Base-by-base conservation (phyloP, 257 asterid species). In the Solanum habrochaites region DNA sequence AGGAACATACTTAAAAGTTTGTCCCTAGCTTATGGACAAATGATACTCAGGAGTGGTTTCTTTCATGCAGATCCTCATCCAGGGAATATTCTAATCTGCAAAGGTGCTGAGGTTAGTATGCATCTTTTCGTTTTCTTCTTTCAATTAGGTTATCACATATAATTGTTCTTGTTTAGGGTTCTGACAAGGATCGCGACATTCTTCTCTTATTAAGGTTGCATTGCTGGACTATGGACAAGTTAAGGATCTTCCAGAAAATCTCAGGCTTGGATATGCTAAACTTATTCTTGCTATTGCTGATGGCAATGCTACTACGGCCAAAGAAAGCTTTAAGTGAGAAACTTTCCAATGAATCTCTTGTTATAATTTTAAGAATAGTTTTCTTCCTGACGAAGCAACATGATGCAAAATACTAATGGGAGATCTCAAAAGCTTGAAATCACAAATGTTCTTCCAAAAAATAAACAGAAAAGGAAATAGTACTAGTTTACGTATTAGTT, bases 1-100 rank as follows among this genome's bases (percentile, higher is more conserved):
- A 97, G 99, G 96, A 97, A 93, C 90, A 97, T 97, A 89, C 98
- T 96, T 77, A 93, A 92, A 93, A 94, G 93, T 88, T 88, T 97
- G 95, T 90, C 98, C 11, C 95, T 94, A 89, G 96, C 99, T 87
- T 97, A 97, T 87, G 99, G 99, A 70, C 98, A 96, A 90, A 97
- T 97, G 99, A 96, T 97, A 88, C 91, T 96, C 87, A 93, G 83
- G 94, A 97, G 98, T 90, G 99, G 99, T 83, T 97, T 92, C 95
- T 97, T 97, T 90, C 99, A 97, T 88, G 99, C 99, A 3, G 99
- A 97, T 90, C 99, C 99, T 87, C 99, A 97, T 91, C 98, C 99
- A 20, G 99, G 99, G 87, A 97, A 97, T 91, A 96, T 97, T 93
- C 91, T 97, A 89, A 96, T 97, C 80, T 96, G 99, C 88, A 92